Evolutionary conservation across 352 stramenopile species (phyloP).

Genomic region (Halophytophthora polymorphica): DNA sequence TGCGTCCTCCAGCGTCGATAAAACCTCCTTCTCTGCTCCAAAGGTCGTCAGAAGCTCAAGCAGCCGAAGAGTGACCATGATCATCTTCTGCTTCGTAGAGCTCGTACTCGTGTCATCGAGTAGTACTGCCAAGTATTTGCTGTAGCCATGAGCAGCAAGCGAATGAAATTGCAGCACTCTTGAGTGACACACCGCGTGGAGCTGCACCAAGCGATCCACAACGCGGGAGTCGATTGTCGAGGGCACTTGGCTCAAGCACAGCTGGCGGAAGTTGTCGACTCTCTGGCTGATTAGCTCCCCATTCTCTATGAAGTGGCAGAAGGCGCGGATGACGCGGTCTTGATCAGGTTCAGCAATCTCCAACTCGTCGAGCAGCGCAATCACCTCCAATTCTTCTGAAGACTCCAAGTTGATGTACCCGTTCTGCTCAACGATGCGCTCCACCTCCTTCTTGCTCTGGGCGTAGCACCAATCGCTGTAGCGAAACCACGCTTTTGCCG

Average conservation of each 20-base stretch:
- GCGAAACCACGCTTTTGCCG: slow-evolving; percentile 45
- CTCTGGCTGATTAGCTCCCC: slow-evolving; percentile 34
- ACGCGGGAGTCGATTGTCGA: slow-evolving; percentile 4
- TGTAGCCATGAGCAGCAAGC: slow-evolving; percentile 42
- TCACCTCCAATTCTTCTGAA: slow-evolving; percentile 39
- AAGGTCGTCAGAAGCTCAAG: slow-evolving; percentile 65
- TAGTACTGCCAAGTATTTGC: slow-evolving; percentile 29
- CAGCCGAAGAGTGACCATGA: slow-evolving; percentile 57
- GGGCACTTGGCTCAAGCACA: slow-evolving; percentile 21
- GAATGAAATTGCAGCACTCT: slow-evolving; percentile 35
- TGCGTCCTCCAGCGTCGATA: slow-evolving; percentile 32
- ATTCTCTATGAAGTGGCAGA: slow-evolving; percentile 57
- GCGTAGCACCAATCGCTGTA: slow-evolving; percentile 79
- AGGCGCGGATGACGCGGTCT: slow-evolving; percentile 33
- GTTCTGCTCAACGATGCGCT: slow-evolving; percentile 38
- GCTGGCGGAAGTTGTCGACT: slow-evolving; percentile 31
- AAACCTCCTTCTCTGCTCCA: slow-evolving; percentile 44
- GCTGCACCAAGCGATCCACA: slow-evolving; percentile 26
- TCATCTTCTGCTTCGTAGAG: slow-evolving; percentile 27
- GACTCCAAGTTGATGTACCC: slow-evolving; percentile 49
- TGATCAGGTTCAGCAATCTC: slow-evolving; percentile 23
- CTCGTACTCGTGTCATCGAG: slow-evolving; percentile 3
- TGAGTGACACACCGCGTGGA: slow-evolving; percentile 33
- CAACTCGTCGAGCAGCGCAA: slow-evolving; percentile 41
- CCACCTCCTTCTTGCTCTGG: slow-evolving; percentile 39